Evolutionary conservation across 768 basidiomycete species (phyloP), one percentile per base, ranked within the genome.

Genomic region (Leccinum aurantiacum): DNA sequence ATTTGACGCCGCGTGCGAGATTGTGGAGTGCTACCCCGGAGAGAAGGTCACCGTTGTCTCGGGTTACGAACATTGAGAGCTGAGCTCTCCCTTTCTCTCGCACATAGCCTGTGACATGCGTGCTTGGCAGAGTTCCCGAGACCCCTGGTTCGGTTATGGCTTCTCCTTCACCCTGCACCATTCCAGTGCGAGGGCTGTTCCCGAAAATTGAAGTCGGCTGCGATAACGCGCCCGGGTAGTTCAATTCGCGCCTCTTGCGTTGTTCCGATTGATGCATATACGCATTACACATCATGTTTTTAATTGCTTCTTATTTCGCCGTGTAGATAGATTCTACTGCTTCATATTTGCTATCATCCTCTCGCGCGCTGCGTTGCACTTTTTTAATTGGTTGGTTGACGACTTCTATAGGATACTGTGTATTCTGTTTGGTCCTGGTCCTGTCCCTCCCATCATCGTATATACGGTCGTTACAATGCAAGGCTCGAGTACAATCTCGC

Each of bases 21-120:
- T 47, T 71, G 4, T 58, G 54, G 35, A 37, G 51, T 52, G 37
- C 59, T 13, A 46, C 44, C 33, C 63, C 67, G 15, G 58, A 63
- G 51, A 64, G 58, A 65, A 69, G 60, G 63, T 74, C 73, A 24
- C 67, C 69, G 22, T 44, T 72, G 38, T 73, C 71, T 48, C 55
- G 57, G 27, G 61, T 73, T 9, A 37, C 53, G 27, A 63, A 63
- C 58, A 38, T 27, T 17, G 61, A 62, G 61, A 62, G 69, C 52
- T 69, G 72, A 68, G 62, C 63, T 65, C 58, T 56, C 54, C 17
- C 46, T 33, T 44, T n/a, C 9, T 49, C 22, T 27, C 15, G 19
- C 10, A 27, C 24, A 27, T 49, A 19, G 10, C n/a, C 9, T 35
- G 13, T 31, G 31, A 19, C n/a, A 19, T 44, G n/a, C 9, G 8